A percentile compares a stretch with the other conserved stretches of the same genome.
phyloP scores from a whole-genome alignment of 805 yeast genomes.

The Helenozyma rhizophorensis region DNA sequence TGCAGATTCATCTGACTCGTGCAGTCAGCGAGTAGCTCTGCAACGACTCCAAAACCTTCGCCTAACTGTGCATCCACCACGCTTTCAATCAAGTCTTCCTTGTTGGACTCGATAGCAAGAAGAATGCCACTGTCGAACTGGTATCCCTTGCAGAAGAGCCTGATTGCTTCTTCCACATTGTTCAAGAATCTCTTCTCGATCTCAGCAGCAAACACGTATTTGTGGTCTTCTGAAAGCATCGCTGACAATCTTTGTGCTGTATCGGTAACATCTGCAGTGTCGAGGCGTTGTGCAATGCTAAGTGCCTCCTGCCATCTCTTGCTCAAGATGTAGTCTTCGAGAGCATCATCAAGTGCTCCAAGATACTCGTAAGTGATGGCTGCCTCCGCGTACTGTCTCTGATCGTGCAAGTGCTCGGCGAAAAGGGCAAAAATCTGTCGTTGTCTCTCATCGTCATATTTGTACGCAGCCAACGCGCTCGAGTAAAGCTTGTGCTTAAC shows the following conservation, averaged over 20 bases:
- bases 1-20: conserved; percentile 81
- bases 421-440: conserved; percentile 51
- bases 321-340: conserved; percentile 64
- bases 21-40: conserved; percentile 93
- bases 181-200: conserved; percentile 61
- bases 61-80: conserved; percentile 70
- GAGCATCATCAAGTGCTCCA: conserved; percentile 51
- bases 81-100: conserved; percentile 45
- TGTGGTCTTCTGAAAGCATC: conserved; percentile 61
- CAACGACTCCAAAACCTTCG: conserved; percentile 83
- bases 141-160: conserved; percentile 69
- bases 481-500: conserved; percentile 66
- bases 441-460: conserved; percentile 52
- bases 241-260: conserved; percentile 59
- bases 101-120: conserved; percentile 45
- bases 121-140: conserved; percentile 73
- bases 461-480: conserved; percentile 60
- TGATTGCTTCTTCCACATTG: conserved; percentile 59
- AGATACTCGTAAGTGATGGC: conserved; percentile 75
- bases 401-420: conserved; percentile 57
- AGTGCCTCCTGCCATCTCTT: conserved; percentile 86
- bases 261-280: conserved; percentile 22
- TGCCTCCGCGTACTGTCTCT: conserved; percentile 65
- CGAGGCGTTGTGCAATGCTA: conserved; percentile 44
- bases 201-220: conserved; percentile 75